These are phyloP conservation scores for Zymoseptoria passerinii DNA, from an alignment of 2,329 filamentous ascomycete genomes.

Conservation along the genomic window DNA sequence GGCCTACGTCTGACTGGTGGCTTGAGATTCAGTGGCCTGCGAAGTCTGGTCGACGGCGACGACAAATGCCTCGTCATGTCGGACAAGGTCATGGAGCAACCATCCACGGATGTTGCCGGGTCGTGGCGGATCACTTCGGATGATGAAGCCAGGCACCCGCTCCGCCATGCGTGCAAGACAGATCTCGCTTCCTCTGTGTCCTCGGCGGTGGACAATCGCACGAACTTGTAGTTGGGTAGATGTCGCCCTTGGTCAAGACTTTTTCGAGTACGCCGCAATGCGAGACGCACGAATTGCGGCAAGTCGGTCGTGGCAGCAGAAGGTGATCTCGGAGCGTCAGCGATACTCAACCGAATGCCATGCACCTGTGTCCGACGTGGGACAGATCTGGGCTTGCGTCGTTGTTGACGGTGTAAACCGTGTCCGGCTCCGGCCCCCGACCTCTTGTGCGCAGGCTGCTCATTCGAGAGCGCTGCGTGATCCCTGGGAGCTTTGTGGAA, in stretches of 20 bases:
- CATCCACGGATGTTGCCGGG: not conserved
- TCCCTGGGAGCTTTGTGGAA: conserved; percentile 16
- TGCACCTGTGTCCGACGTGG: not conserved
- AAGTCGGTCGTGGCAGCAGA: conserved; percentile 24
- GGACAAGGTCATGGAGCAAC: not conserved
- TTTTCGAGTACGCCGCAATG: conserved; percentile 44
- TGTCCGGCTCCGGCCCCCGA: too few relatives aligned
- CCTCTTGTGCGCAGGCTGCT: conserved; percentile 9
- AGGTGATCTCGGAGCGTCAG: conserved; percentile 38
- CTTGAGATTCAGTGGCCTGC: not conserved
- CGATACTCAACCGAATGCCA: conserved; percentile 39
- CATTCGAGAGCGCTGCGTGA: conserved; percentile 14
- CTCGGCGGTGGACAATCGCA: conserved; percentile 43
- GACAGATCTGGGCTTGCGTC: not conserved
- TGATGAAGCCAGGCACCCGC: conserved; percentile 29
- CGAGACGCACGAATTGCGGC: conserved; percentile 49
- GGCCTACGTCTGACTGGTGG: not conserved
- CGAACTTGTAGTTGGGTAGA: conserved; percentile 44
- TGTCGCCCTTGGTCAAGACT: conserved; percentile 43
- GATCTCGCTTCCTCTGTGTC: conserved; percentile 49
- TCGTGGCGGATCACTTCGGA: not conserved
- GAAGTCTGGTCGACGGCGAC: not conserved
- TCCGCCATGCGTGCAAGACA: conserved; percentile 44
- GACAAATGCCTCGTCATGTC: not conserved
- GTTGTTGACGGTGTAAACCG: not conserved